phyloP scores from a whole-genome alignment of 2,329 filamentous ascomycete species.

The Huntiella bhutanensis region DNA sequence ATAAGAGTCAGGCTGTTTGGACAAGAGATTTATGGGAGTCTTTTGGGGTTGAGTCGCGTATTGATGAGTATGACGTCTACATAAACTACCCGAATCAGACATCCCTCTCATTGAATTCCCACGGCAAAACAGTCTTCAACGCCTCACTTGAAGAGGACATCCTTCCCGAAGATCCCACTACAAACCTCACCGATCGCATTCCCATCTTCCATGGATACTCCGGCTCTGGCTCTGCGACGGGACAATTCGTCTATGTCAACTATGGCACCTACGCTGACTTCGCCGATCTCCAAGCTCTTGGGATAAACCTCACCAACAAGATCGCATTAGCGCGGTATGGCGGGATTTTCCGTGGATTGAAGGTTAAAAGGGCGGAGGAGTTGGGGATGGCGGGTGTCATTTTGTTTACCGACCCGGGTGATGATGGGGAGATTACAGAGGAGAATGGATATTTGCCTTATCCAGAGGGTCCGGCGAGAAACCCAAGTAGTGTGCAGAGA shows the following conservation, averaged over 20 bases:
- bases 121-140: constrained; percentile 39
- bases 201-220: constrained; percentile 94
- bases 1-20: constrained; percentile 59
- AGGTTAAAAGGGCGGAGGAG: constrained; percentile 82
- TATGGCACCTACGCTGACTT: constrained; percentile 78
- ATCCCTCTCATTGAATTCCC: constrained; percentile 26
- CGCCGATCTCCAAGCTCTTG: constrained; percentile 58
- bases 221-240: constrained; percentile 79
- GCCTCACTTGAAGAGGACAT: constrained; percentile 72
- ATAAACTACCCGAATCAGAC: constrained; percentile 61
- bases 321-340: constrained; percentile 80
- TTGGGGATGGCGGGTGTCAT: constrained; percentile 73
- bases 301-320: constrained; percentile 61
- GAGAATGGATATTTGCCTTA: constrained; percentile 64
- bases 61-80: constrained; percentile 57
- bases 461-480: constrained; percentile 67
- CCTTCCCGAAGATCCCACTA: constrained; percentile 65
- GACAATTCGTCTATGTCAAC: constrained; percentile 72
- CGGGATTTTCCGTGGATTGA: constrained; percentile 69
- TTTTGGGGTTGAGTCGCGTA: constrained; percentile 45
- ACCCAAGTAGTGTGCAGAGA: constrained; percentile 77
- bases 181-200: constrained; percentile 49
- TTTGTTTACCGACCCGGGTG: constrained; percentile 75
- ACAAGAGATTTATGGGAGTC: constrained; percentile 55
- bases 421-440: constrained; percentile 67